phyloP scores from a whole-genome alignment of 2,329 filamentous ascomycete species.

The Colletotrichum chrysophilum region DNA sequence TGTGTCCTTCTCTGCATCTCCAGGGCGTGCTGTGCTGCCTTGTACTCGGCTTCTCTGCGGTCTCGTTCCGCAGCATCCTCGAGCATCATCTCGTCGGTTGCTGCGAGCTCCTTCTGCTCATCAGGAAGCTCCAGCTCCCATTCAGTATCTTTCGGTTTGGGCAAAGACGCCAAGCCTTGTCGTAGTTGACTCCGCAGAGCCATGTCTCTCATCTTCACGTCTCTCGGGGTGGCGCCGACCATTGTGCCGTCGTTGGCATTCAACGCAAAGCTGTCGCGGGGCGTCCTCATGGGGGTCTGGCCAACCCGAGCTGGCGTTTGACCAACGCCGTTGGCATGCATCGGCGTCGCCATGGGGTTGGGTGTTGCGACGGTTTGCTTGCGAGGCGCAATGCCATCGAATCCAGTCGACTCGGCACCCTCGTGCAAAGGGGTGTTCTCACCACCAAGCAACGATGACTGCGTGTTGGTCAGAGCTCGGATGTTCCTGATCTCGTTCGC shows the following conservation, averaged over 20 bases:
- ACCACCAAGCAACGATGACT: constrained; percentile 90
- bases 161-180: constrained; percentile 78
- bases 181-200: constrained; percentile 72
- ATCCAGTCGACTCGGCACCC: constrained; percentile 82
- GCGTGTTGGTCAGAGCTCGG: constrained; percentile 86
- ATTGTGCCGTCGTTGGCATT: constrained; percentile 75
- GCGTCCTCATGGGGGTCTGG: constrained; percentile 85
- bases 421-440: constrained; percentile 92
- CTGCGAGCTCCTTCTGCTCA: constrained; percentile 68
- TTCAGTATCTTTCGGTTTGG: constrained; percentile 90
- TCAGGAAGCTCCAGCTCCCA: constrained; percentile 95
- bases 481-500: constrained; percentile 98
- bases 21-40: constrained; percentile 74
- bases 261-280: constrained; percentile 84
- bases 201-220: constrained; percentile 74
- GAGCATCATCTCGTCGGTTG: constrained; percentile 54
- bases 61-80: constrained; percentile 76
- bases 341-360: constrained; percentile 92
- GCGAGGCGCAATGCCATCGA: constrained; percentile 82
- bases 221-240: constrained; percentile 76
- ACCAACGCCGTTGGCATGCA: constrained; percentile 67
- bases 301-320: constrained; percentile 74
- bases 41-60: constrained; percentile 74
- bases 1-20: constrained; percentile 87
- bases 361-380: constrained; percentile 87